Evolutionary conservation across 108 stramenopile genomes (phyloP), one percentile per base, ranked within the genome.

Genomic region (Cyclotella baltica): DNA sequence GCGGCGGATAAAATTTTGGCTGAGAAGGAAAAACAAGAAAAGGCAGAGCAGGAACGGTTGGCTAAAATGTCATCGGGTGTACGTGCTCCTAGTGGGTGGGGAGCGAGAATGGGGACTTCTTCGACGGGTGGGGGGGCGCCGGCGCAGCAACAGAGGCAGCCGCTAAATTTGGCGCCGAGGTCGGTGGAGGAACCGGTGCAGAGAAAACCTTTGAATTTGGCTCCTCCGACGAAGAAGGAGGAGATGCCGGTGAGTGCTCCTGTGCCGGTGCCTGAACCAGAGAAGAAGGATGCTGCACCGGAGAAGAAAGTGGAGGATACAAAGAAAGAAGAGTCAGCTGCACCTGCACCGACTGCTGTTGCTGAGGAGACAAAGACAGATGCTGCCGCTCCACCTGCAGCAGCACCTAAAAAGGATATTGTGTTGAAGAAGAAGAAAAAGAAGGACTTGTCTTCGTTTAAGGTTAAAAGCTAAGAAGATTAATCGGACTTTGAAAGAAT

Each of bases 391-490:
- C 50, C 77, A n/a, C n/a, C 69, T 18, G 63, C 86, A 33, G 67
- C 77, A 55, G 85, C 53, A 36, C 75, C 70, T 30, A 58, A 80
- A 48, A 65, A 76, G 52, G 72, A 72, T 51, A 72, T 62, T 37
- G 70, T 65, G 25, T 48, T 87, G 57, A 89, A 83, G 67, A 93
- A 95, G 87, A 95, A 93, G 74, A 96, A 96, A 70, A 96, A 96
- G 79, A 96, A 92, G 91, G 94, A 96, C 83, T 68, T 93, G 18
- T 87, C 85, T 23, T 88, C 90, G 8, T 93, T 93, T 72, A 91
- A 91, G 72, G n/a, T n/a, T n/a, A n/a, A n/a, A n/a, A n/a, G n/a
- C n/a, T n/a, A n/a, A n/a, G n/a, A n/a, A n/a, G n/a, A n/a, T n/a
- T n/a, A n/a, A n/a, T n/a, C n/a, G n/a, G n/a, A n/a, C n/a, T n/a